These are phyloP conservation scores for Lipomyces lipofer DNA, from an alignment of 805 yeast species.

Conservation along the genomic window DNA sequence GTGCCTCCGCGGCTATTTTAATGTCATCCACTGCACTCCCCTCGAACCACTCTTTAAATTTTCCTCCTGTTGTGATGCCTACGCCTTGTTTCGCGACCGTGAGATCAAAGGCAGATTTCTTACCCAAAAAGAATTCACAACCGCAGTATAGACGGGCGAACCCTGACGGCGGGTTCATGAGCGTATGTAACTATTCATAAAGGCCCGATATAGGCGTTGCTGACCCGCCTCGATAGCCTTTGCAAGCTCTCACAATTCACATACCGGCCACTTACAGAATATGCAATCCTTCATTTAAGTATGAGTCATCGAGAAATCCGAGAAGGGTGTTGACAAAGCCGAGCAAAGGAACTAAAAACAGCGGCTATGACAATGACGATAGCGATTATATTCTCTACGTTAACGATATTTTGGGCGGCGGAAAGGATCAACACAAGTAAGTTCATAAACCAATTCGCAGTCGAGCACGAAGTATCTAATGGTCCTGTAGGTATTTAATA, in stretches of 20 bases:
- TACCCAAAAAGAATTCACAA: slow-evolving; percentile 29
- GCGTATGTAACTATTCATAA: slow-evolving; percentile 22
- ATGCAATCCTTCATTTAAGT: slow-evolving; percentile 82
- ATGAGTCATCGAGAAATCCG: slow-evolving; percentile 83
- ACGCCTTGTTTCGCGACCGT: slow-evolving; percentile 26
- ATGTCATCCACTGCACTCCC: slow-evolving; percentile 12
- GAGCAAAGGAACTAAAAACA: slow-evolving; percentile 73
- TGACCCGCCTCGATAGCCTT: too few relatives aligned
- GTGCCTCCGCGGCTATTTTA: slow-evolving; percentile 21
- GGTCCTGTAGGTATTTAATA: too few relatives aligned
- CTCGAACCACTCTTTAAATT: neutral
- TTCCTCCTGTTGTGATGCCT: too few relatives aligned
- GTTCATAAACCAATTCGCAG: too few relatives aligned
- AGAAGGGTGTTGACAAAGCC: slow-evolving; percentile 91
- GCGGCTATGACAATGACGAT: slow-evolving; percentile 85
- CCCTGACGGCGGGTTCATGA: slow-evolving; percentile 35
- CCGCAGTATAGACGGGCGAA: slow-evolving; percentile 33
- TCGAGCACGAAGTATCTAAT: too few relatives aligned
- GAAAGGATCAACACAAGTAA: slow-evolving; percentile 66
- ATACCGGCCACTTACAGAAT: slow-evolving; percentile 77
- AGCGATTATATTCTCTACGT: slow-evolving; percentile 91
- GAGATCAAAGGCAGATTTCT: slow-evolving; percentile 22
- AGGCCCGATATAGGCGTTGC: slow-evolving; percentile 54
- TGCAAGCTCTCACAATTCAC: slow-evolving; percentile 73
- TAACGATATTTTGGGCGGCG: slow-evolving; percentile 86